Percentiles rank a stretch among this genome's conserved stretches.
These are phyloP conservation scores for Pythium scleroteichum DNA, from an alignment of 352 stramenopile genomes.

Conservation along the genomic window DNA sequence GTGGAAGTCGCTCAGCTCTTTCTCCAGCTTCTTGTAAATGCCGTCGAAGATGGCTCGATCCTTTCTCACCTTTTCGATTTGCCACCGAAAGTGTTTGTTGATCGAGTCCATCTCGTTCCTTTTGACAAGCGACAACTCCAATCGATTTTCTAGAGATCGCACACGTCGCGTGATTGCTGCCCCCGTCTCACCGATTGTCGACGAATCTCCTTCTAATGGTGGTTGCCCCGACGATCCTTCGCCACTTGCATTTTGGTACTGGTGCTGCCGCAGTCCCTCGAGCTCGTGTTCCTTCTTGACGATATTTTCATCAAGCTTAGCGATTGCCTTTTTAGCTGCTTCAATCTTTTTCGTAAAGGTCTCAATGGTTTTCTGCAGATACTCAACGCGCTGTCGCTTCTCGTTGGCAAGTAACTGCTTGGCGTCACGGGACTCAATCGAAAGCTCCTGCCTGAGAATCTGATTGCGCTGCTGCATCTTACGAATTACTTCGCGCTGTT, in stretches of 20 bases:
- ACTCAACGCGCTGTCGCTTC: constrained; percentile 55
- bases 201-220: neutral
- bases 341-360: constrained; percentile 55
- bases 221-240: neutral
- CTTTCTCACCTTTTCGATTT: constrained; percentile 68
- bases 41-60: constrained; percentile 79
- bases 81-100: constrained; percentile 72
- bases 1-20: constrained; percentile 58
- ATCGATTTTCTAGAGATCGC: constrained; percentile 65
- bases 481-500: constrained; percentile 70
- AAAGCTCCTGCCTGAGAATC: constrained; percentile 70
- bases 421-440: constrained; percentile 66
- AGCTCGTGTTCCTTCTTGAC: constrained; percentile 50
- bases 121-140: constrained; percentile 76
- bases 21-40: constrained; percentile 87
- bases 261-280: constrained; percentile 40
- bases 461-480: constrained; percentile 76
- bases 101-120: constrained; percentile 83
- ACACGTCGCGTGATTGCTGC: constrained; percentile 49
- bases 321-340: constrained; percentile 39
- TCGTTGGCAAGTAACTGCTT: constrained; percentile 51
- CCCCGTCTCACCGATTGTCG: constrained; percentile 32
- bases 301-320: constrained; percentile 49
- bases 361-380: constrained; percentile 52
- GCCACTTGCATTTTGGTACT: constrained; percentile 7